Evolutionary conservation across 1,284 basidiomycete genomes (phyloP), one percentile per base, ranked within the genome.

Genomic region (Trichosporon sp.): DNA sequence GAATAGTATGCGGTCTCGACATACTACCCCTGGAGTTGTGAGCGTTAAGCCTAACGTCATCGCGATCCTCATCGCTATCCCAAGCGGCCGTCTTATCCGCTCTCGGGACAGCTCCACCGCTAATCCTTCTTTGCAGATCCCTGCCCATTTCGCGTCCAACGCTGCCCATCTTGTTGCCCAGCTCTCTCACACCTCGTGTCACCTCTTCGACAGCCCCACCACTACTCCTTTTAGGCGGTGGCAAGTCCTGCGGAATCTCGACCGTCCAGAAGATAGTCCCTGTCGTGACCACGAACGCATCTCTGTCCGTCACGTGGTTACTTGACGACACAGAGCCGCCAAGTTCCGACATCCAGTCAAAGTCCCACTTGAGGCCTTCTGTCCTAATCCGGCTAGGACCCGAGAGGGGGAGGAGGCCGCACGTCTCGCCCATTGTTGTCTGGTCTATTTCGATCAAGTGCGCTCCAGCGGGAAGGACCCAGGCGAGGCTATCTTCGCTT

Each of bases 391-490:
- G 89, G 4, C 84, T 85, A 31, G 86, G 85, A 19, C 94, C 82
- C 1, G 94, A 95, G 0, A 99, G 85, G 0, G 95, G 96, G 10
- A 99, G 84, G 14, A 99, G 84, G 0, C 95, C 95, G 74, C 95
- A 99, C 0, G 94, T 97, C 62, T 87, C 86, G 0, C 95, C 95
- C 62, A 96, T 83, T 3, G 87, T 73, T 0, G 78, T 70, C 68
- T 91, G 88, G 71, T 94, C 87, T 59, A 96, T 84, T 8, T 83
- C 75, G 62, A 98, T 89, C 9, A 80, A 73, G 73, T 97, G 95
- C 71, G 88, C 84, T 10, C 94, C 94, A 89, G 82, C 78, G 68
- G 91, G 87, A 1, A 99, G 83, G 0, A 95, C 87, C 90, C 95
- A 97, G 2, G 89, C 91, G 8, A 94, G 82, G 70, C 89, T 92